Base-by-base conservation (phyloP, 1,139 yeast species). In the Saccharomyces pastorianus region DNA sequence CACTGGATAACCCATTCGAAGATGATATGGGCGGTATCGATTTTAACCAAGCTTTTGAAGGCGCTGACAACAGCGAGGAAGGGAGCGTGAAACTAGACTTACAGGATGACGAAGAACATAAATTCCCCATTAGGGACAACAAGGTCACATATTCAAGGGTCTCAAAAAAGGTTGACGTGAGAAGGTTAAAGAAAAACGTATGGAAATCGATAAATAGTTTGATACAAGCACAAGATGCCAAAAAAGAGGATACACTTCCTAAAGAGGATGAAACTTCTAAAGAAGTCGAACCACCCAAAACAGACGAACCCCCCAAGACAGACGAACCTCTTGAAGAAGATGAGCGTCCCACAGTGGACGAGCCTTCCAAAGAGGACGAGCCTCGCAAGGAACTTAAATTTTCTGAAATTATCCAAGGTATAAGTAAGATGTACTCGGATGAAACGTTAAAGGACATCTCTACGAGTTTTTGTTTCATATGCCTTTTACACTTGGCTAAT, bases 111-210 rank as follows among this genome's bases (percentile, higher is more conserved):
- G 63, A 74, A 25, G 74, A 69, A 55, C 73, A 68, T 13, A 73
- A 86, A 55, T 82, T 55, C 85, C 56, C 56, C 17, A 49, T 56
- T 7, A 53, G 57, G 0, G 88, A 84, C 51, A 81, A 81, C 60
- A 67, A 67, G 48, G 83, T 90, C 49, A 83, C 79, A 58, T 90
- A 84, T 64, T 88, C 97, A 1, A 77, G 86, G 53, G 82, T 84
- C 3, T 93, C 97, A 3, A 91, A 90, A 68, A 79, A 85, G 60
- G 96, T 93, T 20, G 95, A 93, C 67, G 87, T 93, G 47, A 82
- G 82, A 62, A 73, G 78, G 42, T 75, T 93, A 56, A 93, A 93
- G 71, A 88, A 87, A 58, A 89, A 89, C 64, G 67, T 93, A 48
- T 93, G 98, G 97, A 76, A 77, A 38, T 79, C 82, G 0, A 74